Evolutionary conservation across 371 early-diverging fungal species (phyloP).

Genomic region (Rhizopus delemar): DNA sequence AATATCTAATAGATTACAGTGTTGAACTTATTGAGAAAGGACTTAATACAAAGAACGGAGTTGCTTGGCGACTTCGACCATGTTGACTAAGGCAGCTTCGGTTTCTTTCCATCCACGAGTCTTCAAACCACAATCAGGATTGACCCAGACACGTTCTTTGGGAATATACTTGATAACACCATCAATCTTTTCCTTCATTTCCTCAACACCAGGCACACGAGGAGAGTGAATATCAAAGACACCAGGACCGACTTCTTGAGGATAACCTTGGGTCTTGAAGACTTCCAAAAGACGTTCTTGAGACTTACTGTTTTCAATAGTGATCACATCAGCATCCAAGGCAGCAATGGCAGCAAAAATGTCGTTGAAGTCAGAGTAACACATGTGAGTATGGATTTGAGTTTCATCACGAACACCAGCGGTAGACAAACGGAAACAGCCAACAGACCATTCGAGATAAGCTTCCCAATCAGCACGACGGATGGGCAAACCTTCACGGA

Average conservation of each 20-base stretch:
- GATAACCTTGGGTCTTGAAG: slow-evolving; percentile 82
- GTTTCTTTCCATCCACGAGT: slow-evolving; percentile 94
- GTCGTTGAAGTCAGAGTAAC: slow-evolving; percentile 98
- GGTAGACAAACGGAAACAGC: slow-evolving; percentile 89
- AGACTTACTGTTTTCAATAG: slow-evolving; percentile 96
- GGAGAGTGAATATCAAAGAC: slow-evolving; percentile 96
- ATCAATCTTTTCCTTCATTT: slow-evolving; percentile 82
- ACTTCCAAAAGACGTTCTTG: slow-evolving; percentile 91
- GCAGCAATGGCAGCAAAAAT: slow-evolving; percentile 90
- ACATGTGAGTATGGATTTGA: slow-evolving; percentile 96
- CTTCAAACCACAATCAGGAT: slow-evolving; percentile 98
- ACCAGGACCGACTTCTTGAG: slow-evolving; percentile 94
- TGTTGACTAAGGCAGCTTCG: slow-evolving; percentile 82
- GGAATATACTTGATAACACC: slow-evolving; percentile 79
- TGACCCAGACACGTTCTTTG: slow-evolving; percentile 86
- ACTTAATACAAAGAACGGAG: slow-evolving; percentile 54
- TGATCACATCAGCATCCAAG: slow-evolving; percentile 94
- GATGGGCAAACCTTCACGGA: slow-evolving; percentile 96
- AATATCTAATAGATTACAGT: slow-evolving; percentile 13
- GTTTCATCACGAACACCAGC: slow-evolving; percentile 85
- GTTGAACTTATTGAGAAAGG: slow-evolving; percentile 25
- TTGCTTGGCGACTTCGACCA: slow-evolving; percentile 80
- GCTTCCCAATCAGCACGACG: slow-evolving; percentile 83
- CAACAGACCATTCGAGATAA: slow-evolving; percentile 95
- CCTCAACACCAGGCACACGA: slow-evolving; percentile 87